Conservation (phyloP, 257 asterid genomes). For the Nicotiana otophora region DNA sequence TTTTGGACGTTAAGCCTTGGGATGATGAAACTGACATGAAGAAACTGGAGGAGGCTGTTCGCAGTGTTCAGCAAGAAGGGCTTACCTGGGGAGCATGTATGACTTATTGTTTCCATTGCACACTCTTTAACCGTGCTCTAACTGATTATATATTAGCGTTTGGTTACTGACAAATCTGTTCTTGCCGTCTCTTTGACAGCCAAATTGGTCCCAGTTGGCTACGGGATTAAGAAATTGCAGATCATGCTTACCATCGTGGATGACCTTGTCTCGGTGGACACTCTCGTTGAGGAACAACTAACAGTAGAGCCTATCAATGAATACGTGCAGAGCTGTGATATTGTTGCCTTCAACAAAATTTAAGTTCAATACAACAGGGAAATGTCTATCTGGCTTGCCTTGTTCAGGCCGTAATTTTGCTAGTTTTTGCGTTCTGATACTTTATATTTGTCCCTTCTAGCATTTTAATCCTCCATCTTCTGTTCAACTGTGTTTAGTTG, state of each 20-base stretch:
- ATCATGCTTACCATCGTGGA: conserved; percentile 79
- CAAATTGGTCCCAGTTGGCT: conserved; percentile 77
- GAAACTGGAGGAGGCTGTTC: conserved; percentile 82
- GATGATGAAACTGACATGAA: conserved; percentile 98
- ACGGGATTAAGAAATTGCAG: conserved; percentile 85
- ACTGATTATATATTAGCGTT: neutral
- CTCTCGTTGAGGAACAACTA: conserved; percentile 39
- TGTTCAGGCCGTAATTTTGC: conserved; percentile 23
- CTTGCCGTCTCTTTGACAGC: conserved; percentile 31
- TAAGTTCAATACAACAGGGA: conserved; percentile 13
- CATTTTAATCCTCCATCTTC: neutral
- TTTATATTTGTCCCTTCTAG: neutral
- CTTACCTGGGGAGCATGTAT: conserved; percentile 99
- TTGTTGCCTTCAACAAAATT: conserved; percentile 55
- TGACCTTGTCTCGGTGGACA: conserved; percentile 80
- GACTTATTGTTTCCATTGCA: neutral
- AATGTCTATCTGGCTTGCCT: neutral
- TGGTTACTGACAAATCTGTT: neutral
- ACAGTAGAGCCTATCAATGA: conserved; percentile 43
- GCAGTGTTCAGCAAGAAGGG: conserved; percentile 60
- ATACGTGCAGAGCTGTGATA: conserved; percentile 47
- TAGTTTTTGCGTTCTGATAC: conserved; percentile 3
- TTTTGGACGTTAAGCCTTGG: conserved; percentile 94
- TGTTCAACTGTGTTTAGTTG: neutral
- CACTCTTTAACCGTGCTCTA: neutral